Base-by-base conservation (phyloP, 805 yeast species). In the Candida nemodendra region DNA sequence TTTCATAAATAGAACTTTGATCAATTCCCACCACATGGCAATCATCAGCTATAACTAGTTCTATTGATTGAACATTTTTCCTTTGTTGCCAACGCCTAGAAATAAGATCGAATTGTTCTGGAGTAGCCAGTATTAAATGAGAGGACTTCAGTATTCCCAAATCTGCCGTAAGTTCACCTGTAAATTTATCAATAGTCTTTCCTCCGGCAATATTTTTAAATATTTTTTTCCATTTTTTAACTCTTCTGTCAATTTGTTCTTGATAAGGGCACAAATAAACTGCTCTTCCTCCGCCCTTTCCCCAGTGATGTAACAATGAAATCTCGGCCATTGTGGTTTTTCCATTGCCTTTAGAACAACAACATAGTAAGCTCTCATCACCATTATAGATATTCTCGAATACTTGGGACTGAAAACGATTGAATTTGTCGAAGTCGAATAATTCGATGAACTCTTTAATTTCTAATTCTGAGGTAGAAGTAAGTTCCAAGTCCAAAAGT, bases 41-140 rank as follows among this genome's bases (percentile, higher is more conserved):
- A 53, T 87, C 88, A 57, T 87, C 96, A 26, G 77, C 78, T 34
- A 93, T 73, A 2, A 88, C 53, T 22, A 87, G 57, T 31, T 79
- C 88, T 21, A 91, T 75, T 0, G 75, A 56, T 42, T 82, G 87
- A 4, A 91, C 67, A 45, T 78, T 78, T 47, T 76, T 78, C 39
- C 95, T 70, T 46, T 80, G 84, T 48, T 81, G 81, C 98, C 98
- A 90, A 32, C 89, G 70, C 44, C 91, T 74, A 0, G 95, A 76
- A 1, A 89, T 51, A 4, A 66, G 47, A 44, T 86, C 90, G 67
- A 88, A 84, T 45, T 86, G 91, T 16, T 65, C 69, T 0, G 96
- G 95, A 0, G 97, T 88, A 4, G 87, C 78, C 11, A 91, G 59
- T 13, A 87, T 62, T 36, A 91, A 59, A 56, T 89, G 91, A 39